Evolutionary conservation across 2,329 filamentous ascomycete genomes (phyloP).

Genomic region (Lachnellula arida): DNA sequence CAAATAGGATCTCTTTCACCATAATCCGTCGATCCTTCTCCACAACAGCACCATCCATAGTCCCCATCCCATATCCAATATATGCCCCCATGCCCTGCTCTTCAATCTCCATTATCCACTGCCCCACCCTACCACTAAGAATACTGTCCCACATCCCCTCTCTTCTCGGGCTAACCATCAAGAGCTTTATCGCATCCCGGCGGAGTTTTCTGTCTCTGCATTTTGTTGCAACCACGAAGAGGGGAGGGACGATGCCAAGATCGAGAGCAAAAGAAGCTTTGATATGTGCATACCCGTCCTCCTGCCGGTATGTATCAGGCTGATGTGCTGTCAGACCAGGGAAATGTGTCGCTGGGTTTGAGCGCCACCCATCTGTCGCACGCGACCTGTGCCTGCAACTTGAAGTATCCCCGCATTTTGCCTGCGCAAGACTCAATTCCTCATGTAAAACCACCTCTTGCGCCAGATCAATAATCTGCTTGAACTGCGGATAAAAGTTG

Average conservation of each 20-base stretch:
- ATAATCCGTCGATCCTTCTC: slow-evolving; percentile 26
- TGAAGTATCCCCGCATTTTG: slow-evolving; percentile 12
- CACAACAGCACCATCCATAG: slow-evolving; percentile 14
- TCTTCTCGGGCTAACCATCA: slow-evolving; percentile 23
- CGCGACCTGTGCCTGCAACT: slow-evolving; percentile 19
- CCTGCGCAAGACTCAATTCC: slow-evolving; percentile 21
- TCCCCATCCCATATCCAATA: slow-evolving; percentile 21
- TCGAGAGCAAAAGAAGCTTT: slow-evolving; percentile 39
- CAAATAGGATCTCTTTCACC: slow-evolving; percentile 31
- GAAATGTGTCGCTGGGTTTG: slow-evolving; percentile 7
- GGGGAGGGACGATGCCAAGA: slow-evolving; percentile 28
- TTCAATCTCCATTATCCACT: slow-evolving; percentile 35
- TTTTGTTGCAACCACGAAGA: slow-evolving; percentile 30
- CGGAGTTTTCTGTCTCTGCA: slow-evolving; percentile 24
- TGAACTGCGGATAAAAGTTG: slow-evolving; percentile 47
- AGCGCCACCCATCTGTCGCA: neutral
- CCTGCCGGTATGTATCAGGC: slow-evolving; percentile 5
- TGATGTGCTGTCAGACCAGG: slow-evolving; percentile 13
- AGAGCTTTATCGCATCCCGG: slow-evolving; percentile 24
- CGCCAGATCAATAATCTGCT: slow-evolving; percentile 52
- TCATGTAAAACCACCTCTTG: slow-evolving; percentile 48
- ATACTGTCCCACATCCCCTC: slow-evolving; percentile 33
- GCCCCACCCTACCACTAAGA: slow-evolving; percentile 19
- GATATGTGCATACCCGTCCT: slow-evolving; percentile 24
- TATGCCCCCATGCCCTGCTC: slow-evolving; percentile 18